phyloP scores from a whole-genome alignment of 2,329 filamentous ascomycete genomes.

The Aspergillaceae sp. region DNA sequence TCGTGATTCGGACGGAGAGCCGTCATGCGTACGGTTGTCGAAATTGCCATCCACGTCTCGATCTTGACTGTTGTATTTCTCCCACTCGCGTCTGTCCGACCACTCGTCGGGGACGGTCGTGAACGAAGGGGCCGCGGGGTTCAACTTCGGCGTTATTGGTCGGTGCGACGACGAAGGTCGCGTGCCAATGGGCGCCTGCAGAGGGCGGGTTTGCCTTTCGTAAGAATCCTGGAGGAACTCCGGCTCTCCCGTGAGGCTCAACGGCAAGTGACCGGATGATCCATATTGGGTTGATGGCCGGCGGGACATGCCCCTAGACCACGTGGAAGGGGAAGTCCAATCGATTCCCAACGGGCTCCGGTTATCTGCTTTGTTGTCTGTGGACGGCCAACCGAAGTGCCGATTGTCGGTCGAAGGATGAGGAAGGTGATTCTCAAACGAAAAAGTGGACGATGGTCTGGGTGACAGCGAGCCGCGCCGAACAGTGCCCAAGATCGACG shows the following conservation, averaged over 20 bases:
- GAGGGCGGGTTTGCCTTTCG: slow-evolving; percentile 41
- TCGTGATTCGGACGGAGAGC: slow-evolving; percentile 38
- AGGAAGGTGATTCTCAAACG: slow-evolving; percentile 52
- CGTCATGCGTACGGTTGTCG: slow-evolving; percentile 27
- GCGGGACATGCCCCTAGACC: slow-evolving; percentile 69
- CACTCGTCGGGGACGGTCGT: slow-evolving; percentile 57
- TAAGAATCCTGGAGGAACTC: slow-evolving; percentile 41
- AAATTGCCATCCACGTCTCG: slow-evolving; percentile 23
- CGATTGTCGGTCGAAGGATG: slow-evolving; percentile 71
- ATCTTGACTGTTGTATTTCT: slow-evolving; percentile 29
- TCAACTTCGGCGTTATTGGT: slow-evolving; percentile 55
- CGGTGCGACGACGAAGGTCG: slow-evolving; percentile 55
- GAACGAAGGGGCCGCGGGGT: slow-evolving; percentile 84
- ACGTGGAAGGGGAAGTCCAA: slow-evolving; percentile 49
- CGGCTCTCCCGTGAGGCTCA: slow-evolving; percentile 45
- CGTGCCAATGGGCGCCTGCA: slow-evolving; percentile 68
- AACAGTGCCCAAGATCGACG: slow-evolving; percentile 34
- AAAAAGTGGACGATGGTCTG: slow-evolving; percentile 46
- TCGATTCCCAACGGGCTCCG: slow-evolving; percentile 46
- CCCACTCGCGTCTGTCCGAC: slow-evolving; percentile 37
- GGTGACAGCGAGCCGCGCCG: slow-evolving; percentile 38
- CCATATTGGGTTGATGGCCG: slow-evolving; percentile 72
- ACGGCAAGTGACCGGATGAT: slow-evolving; percentile 56
- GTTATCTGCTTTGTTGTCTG: slow-evolving; percentile 45
- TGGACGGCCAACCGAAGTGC: slow-evolving; percentile 59